phyloP scores from a whole-genome alignment of 2,329 filamentous ascomycete species.

The Cylindrodendrum hubeiense region DNA sequence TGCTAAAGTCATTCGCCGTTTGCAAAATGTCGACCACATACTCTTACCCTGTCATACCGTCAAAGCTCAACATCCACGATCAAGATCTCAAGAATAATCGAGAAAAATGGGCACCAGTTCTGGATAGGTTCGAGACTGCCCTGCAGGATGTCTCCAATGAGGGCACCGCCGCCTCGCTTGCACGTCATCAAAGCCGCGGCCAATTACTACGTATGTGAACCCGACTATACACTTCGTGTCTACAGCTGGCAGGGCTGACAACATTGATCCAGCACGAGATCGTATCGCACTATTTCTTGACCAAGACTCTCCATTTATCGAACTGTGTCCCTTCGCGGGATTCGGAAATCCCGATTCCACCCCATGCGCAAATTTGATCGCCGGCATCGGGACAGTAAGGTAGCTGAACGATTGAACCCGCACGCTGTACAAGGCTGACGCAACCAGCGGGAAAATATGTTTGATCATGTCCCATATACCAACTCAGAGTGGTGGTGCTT shows the following conservation, averaged over 20 bases:
- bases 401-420: neutral
- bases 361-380: conserved; percentile 51
- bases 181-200: conserved; percentile 38
- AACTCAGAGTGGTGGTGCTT: conserved; percentile 56
- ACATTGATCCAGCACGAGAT: conserved; percentile 48
- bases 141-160: conserved; percentile 46
- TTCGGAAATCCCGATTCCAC: conserved; percentile 49
- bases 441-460: conserved; percentile 48
- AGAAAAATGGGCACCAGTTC: conserved; percentile 14
- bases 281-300: conserved; percentile 53
- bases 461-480: conserved; percentile 57
- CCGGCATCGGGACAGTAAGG: conserved; percentile 49
- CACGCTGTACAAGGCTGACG: neutral
- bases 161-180: conserved; percentile 45
- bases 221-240: neutral
- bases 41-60: neutral
- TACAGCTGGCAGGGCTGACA: neutral
- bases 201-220: conserved; percentile 32
- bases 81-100: conserved; percentile 10
- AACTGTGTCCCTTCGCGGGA: conserved; percentile 53
- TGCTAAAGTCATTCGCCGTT: neutral
- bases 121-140: conserved; percentile 45
- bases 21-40: neutral
- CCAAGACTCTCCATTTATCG: conserved; percentile 54
- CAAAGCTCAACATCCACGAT: neutral